Evolutionary conservation across 1,139 yeast species (phyloP), one percentile per base, ranked within the genome.

Genomic region (Keqinozyma sinolaborantium): DNA sequence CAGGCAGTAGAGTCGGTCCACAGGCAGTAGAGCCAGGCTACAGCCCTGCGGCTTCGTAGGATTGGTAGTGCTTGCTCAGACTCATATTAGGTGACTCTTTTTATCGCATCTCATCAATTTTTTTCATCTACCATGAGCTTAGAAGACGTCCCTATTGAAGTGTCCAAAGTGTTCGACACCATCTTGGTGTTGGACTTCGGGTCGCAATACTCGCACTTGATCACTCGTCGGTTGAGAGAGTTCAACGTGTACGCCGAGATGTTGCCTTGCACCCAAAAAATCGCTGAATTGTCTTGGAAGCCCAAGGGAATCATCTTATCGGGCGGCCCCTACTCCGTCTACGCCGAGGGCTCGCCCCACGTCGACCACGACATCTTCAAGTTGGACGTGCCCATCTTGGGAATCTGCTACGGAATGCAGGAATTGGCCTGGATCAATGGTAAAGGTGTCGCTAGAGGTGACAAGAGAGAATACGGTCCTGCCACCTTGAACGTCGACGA

Each of bases 381-480:
- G 52, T 77, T 92, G 53, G 76, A 77, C 37, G 97, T 92, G 25
- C 99, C 99, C 44, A 84, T 92, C 54, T 73, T 92, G 49, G 99
- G 99, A 53, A 94, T 92, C 60, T 92, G 99, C 69, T 92, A 92
- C 64, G 99, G 99, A 64, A 85, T 92, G 92, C 99, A 92, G 72
- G 98, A 94, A 66, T 71, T 92, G 50, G 98, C 98, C 33, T 92
- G 97, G 97, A 83, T 90, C 56, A 87, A 86, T 61, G 95, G 96
- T 58, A 84, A 85, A 57, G 92, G 94, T 50, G 98, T 92, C 41
- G 87, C 86, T 37, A 83, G 96, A 63, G 96, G 97, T 59, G 95
- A 87, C 51, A 90, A 92, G 75, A 83, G 98, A 65, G 99, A 92
- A 69, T 92, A 92, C 60, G 99, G 99, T 40, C 96, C 95, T 33